phyloP scores from a whole-genome alignment of 495 filamentous ascomycete genomes.

The Tuber borchii region DNA sequence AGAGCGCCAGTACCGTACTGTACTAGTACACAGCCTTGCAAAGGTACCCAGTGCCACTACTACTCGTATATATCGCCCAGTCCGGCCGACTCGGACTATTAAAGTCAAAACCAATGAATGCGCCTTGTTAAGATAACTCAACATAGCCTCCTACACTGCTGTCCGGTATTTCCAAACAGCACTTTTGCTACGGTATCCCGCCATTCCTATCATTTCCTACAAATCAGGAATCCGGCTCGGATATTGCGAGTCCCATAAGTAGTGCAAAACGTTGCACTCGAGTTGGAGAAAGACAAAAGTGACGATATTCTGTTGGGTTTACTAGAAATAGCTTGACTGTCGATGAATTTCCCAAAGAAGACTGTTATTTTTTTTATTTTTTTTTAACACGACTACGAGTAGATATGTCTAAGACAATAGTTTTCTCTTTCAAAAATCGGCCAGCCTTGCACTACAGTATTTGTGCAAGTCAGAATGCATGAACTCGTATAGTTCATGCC shows the following conservation, averaged over 20 bases:
- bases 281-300: background rate
- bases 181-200: background rate
- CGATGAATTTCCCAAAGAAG: background rate
- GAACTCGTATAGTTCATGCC: background rate
- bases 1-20: background rate
- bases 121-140: background rate
- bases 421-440: too few species aligned
- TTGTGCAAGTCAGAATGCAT: too few species aligned
- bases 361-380: background rate
- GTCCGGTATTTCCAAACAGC: background rate
- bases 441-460: too few species aligned
- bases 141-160: background rate
- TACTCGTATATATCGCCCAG: background rate
- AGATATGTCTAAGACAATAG: background rate
- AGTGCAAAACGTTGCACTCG: background rate
- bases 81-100: background rate
- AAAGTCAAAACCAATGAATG: background rate
- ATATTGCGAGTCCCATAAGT: background rate
- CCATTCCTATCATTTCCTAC: background rate
- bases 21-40: background rate
- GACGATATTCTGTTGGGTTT: background rate
- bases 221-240: background rate
- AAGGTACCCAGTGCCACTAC: background rate
- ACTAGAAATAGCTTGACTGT: background rate
- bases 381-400: background rate